Conservation (phyloP, 345 rosid species). For the Noccaea caerulescens region DNA sequence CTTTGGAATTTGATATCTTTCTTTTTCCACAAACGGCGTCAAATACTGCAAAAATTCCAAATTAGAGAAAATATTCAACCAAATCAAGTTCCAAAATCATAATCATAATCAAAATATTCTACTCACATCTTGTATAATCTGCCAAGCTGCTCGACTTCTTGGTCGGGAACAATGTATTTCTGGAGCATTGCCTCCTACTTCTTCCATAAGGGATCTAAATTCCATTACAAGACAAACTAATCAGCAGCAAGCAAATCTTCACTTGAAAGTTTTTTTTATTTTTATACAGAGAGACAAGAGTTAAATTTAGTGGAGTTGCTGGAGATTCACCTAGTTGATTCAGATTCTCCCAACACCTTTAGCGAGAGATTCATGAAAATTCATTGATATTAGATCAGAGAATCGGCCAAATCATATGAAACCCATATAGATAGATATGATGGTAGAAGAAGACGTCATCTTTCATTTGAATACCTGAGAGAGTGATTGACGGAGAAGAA, state of each 20-base stretch:
- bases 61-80: background rate
- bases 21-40: slow-evolving; percentile 85
- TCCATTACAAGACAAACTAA: slow-evolving; percentile 26
- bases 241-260: background rate
- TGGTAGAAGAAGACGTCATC: slow-evolving; percentile 9
- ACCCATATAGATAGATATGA: background rate
- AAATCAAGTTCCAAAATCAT: background rate
- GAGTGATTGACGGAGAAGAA: slow-evolving; percentile 38
- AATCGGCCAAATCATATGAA: background rate
- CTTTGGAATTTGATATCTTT: slow-evolving; percentile 57
- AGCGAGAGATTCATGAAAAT: slow-evolving; percentile 1
- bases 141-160: slow-evolving; percentile 89
- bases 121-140: slow-evolving; percentile 73
- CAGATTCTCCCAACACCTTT: slow-evolving; percentile 50
- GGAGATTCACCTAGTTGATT: slow-evolving; percentile 48
- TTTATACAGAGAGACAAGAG: background rate
- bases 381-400: slow-evolving; percentile 3
- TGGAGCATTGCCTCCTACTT: slow-evolving; percentile 35
- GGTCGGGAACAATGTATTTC: slow-evolving; percentile 93
- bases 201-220: slow-evolving; percentile 50
- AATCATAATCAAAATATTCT: background rate
- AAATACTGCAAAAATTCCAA: slow-evolving; percentile 59
- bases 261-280: background rate
- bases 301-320: background rate
- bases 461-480: slow-evolving; percentile 38